Base-by-base conservation (phyloP, 2,329 filamentous ascomycete species). In the Camillea tinctor region DNA sequence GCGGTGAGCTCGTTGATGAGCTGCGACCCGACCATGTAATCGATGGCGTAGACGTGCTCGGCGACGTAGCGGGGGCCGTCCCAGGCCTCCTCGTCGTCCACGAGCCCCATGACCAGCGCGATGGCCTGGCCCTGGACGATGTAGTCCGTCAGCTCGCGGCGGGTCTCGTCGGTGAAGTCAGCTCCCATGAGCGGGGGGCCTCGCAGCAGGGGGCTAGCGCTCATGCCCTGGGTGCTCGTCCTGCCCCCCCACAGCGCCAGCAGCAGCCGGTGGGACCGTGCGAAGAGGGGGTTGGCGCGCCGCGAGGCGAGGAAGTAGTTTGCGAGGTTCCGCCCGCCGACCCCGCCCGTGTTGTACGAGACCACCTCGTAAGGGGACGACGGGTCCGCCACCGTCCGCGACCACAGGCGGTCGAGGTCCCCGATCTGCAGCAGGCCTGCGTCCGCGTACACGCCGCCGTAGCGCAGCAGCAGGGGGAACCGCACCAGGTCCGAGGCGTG, bases 401-500 rank as follows among this genome's bases (percentile, higher is more conserved):
- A 73, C 83, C 84, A 88, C 9, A 86, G 69, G 3, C 73, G 68
- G 66, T 87, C 79, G 2, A 87, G 64, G 70, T 86, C 82, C 6
- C 84, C 83, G 60, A 87, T 85, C 60, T 82, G 80, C 61, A 86
- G 75, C 62, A 84, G 69, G 0, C 84, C 84, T 0, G 83, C 83
- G 64, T 87, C 84, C 0, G 82, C 79, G 65, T 86, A 87, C 0
- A 86, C 77, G 24, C 84, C 84, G 52, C 84, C 84, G 63, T 86
- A 83, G 57, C 73, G 77, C 11, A 85, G 74, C n/a, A 87, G 71
- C 13, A 86, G 73, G 2, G 84, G 84, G 65, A 76, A 85, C 1
- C 84, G 80, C 3, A 87, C 81, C 1, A 88, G 79, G 60, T 88
- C 85, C 0, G 83, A 85, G 0, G 77, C 81, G 66, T 86, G 84